phyloP scores from a whole-genome alignment of 2,329 filamentous ascomycete genomes.

The Cytospora paraplurivora region DNA sequence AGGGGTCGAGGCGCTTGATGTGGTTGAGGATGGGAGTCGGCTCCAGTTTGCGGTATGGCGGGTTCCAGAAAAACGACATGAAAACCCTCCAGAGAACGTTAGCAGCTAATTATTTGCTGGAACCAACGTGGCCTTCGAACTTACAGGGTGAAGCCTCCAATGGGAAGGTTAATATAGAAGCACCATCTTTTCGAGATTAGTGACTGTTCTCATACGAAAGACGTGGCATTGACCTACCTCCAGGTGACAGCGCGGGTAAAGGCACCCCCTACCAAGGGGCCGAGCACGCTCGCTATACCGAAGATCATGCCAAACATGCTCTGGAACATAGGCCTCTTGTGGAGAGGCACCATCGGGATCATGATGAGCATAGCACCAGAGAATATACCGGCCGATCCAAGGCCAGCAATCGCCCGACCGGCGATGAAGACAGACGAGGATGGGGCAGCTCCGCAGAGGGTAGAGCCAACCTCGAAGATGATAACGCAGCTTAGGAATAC shows the following conservation, averaged over 20 bases:
- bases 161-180: slow-evolving; percentile 61
- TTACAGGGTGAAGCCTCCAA: slow-evolving; percentile 52
- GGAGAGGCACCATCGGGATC: slow-evolving; percentile 60
- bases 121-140: background rate
- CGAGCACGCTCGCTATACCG: slow-evolving; percentile 55
- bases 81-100: slow-evolving; percentile 35
- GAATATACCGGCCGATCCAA: slow-evolving; percentile 60
- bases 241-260: slow-evolving; percentile 53
- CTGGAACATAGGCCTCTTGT: slow-evolving; percentile 61
- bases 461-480: slow-evolving; percentile 57
- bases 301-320: slow-evolving; percentile 58
- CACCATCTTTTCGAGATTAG: slow-evolving; percentile 47
- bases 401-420: slow-evolving; percentile 58
- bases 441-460: slow-evolving; percentile 57
- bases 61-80: slow-evolving; percentile 51
- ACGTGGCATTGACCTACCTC: slow-evolving; percentile 39
- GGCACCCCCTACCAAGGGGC: slow-evolving; percentile 56
- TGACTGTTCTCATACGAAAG: background rate
- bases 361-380: slow-evolving; percentile 59
- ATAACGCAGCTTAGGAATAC: slow-evolving; percentile 51
- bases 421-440: slow-evolving; percentile 56
- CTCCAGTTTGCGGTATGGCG: slow-evolving; percentile 39
- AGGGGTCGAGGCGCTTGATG: slow-evolving; percentile 56
- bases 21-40: slow-evolving; percentile 44
- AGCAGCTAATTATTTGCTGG: background rate